These are phyloP conservation scores for Pleurotus giganteus DNA, from an alignment of 768 basidiomycete genomes.

Conservation along the genomic window DNA sequence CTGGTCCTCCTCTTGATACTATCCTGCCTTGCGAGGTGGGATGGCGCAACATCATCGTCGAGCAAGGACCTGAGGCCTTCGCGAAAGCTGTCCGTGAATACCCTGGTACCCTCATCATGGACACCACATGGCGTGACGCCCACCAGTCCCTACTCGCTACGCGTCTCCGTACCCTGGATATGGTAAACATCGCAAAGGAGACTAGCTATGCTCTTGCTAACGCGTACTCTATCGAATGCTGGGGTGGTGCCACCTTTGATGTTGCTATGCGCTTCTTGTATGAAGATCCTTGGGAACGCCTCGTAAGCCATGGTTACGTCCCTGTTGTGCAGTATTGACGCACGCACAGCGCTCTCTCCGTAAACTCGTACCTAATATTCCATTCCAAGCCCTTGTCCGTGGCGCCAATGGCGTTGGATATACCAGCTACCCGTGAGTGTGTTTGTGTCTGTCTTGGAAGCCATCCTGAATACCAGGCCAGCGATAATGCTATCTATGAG, in stretches of 20 bases:
- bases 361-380: constrained; percentile 97
- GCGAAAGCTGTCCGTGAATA: constrained; percentile 97
- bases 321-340: constrained; percentile 8
- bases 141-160: constrained; percentile 98
- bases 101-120: constrained; percentile 94
- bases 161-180: constrained; percentile 92
- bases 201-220: constrained; percentile 94
- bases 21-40: constrained; percentile 81
- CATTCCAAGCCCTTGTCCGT: constrained; percentile 96
- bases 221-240: constrained; percentile 96
- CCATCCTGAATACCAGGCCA: constrained; percentile 25
- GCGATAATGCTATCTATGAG: constrained; percentile 98
- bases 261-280: constrained; percentile 99
- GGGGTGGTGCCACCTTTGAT: constrained; percentile 99
- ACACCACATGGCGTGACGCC: constrained; percentile 99
- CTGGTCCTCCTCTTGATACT: constrained; percentile 73
- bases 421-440: constrained; percentile 90
- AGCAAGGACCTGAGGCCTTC: constrained; percentile 96
- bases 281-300: constrained; percentile 98
- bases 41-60: constrained; percentile 98
- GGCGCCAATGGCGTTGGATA: constrained; percentile 99
- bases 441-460: not conserved
- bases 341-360: constrained; percentile 74
- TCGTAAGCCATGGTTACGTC: constrained; percentile 47
- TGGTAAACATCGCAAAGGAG: constrained; percentile 98